A percentile compares a stretch with the other conserved stretches of the same genome.
phyloP scores from a whole-genome alignment of 2,329 filamentous ascomycete species.

The Botrytis squamosa region DNA sequence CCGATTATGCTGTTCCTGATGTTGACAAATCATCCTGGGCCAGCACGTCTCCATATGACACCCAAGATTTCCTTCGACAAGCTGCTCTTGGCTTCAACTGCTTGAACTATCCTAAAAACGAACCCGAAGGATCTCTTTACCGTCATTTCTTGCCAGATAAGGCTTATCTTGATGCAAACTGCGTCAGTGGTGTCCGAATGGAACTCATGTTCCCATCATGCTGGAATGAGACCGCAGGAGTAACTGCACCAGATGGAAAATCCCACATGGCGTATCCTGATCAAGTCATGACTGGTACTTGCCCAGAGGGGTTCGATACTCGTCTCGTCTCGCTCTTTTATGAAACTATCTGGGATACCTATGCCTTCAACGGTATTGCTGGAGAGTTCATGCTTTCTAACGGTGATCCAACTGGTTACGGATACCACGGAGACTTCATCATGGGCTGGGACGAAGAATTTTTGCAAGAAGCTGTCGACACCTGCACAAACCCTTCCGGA shows the following conservation, averaged over 20 bases:
- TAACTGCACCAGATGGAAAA: slow-evolving; percentile 53
- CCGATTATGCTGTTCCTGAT: slow-evolving; percentile 59
- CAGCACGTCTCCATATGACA: slow-evolving; percentile 48
- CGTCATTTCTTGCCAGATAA: slow-evolving; percentile 83
- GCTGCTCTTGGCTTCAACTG: slow-evolving; percentile 95
- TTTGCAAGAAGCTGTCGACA: slow-evolving; percentile 69
- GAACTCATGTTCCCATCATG: slow-evolving; percentile 89
- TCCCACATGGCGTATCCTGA: slow-evolving; percentile 76
- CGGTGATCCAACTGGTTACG: slow-evolving; percentile 74
- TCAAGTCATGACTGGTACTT: slow-evolving; percentile 72
- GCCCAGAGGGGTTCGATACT: slow-evolving; percentile 65
- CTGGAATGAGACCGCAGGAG: slow-evolving; percentile 70
- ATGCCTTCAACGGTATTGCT: slow-evolving; percentile 57
- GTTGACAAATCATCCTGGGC: slow-evolving; percentile 69
- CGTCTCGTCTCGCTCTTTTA: slow-evolving; percentile 76
- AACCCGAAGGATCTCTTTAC: slow-evolving; percentile 60
- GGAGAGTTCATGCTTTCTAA: slow-evolving; percentile 76
- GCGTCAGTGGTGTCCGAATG: slow-evolving; percentile 75
- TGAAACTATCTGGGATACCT: slow-evolving; percentile 81
- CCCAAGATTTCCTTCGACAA: slow-evolving; percentile 68
- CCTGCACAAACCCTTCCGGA: slow-evolving; percentile 71
- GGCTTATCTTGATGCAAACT: slow-evolving; percentile 75
- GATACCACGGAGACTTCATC: slow-evolving; percentile 80
- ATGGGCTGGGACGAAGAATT: slow-evolving; percentile 71
- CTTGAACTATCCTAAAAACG: slow-evolving; percentile 67